Percentiles rank a stretch among this genome's conserved stretches.
phyloP scores from a whole-genome alignment of 2,329 filamentous ascomycete genomes.

The Massarina eburnea region DNA sequence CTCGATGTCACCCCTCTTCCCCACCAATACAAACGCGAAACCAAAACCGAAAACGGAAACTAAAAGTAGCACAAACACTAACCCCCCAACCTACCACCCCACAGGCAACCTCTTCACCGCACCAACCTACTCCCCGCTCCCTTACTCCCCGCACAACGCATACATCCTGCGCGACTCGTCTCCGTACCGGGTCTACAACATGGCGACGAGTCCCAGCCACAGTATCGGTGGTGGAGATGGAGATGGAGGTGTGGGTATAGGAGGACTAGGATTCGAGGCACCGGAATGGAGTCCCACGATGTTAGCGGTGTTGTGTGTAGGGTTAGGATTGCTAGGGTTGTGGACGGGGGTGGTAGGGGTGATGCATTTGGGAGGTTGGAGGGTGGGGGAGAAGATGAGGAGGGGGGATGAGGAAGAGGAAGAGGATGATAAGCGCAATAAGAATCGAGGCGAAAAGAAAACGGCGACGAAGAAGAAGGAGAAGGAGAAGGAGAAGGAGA shows the following conservation, averaged over 20 bases:
- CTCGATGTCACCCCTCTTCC: not conserved
- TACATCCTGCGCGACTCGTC: not conserved
- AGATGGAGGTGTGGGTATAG: too few relatives aligned
- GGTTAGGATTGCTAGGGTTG: not conserved
- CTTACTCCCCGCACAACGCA: not conserved
- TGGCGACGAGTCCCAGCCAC: too few relatives aligned
- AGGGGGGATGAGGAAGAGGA: not conserved
- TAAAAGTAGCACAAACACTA: too few relatives aligned
- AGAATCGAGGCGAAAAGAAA: not conserved
- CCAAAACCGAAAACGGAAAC: too few relatives aligned
- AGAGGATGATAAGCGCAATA: not conserved
- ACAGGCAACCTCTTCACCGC: not conserved
- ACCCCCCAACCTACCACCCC: not conserved
- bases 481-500: not conserved
- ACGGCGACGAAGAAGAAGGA: not conserved
- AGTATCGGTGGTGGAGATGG: too few relatives aligned
- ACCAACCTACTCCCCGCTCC: not conserved
- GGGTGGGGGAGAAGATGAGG: not conserved
- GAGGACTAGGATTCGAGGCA: too few relatives aligned
- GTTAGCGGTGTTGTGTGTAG: not conserved
- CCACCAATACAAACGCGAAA: too few relatives aligned
- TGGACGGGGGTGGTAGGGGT: not conserved
- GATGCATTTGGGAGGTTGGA: not conserved
- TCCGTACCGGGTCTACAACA: too few relatives aligned
- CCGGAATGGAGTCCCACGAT: not conserved